Percentiles rank a stretch among this genome's conserved stretches.
These are phyloP conservation scores for Melastoma malabathricum DNA, from an alignment of 345 rosid genomes.

Conservation along the genomic window DNA sequence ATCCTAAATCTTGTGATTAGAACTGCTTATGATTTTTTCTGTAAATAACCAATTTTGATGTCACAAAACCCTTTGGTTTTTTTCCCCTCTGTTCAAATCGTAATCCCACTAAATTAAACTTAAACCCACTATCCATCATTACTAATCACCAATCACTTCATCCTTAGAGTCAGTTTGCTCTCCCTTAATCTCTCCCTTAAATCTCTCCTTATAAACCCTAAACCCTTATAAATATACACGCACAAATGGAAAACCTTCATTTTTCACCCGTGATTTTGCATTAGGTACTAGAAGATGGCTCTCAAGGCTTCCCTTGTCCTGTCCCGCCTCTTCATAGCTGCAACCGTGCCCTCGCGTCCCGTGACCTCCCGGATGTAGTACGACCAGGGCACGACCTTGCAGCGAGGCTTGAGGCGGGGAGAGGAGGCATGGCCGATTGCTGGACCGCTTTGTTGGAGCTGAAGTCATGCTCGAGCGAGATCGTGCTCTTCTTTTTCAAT, in stretches of 20 bases:
- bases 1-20: neutral
- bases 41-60: neutral
- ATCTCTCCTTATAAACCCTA: no score
- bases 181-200: neutral
- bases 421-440: constrained; percentile 41
- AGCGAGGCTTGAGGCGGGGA: constrained; percentile 1
- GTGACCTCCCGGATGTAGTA: neutral
- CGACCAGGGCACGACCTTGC: constrained; percentile 5
- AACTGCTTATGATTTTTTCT: neutral
- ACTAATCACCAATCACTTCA: no score
- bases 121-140: no score
- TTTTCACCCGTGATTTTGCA: neutral
- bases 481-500: constrained; percentile 42
- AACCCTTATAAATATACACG: constrained; percentile 2
- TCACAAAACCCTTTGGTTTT: neutral
- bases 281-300: neutral
- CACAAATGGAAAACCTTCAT: neutral
- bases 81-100: no score
- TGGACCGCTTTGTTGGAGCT: constrained; percentile 56
- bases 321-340: constrained; percentile 1
- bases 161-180: neutral
- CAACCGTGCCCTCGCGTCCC: no score
- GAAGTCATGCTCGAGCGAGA: constrained; percentile 62
- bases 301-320: neutral
- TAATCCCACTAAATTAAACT: no score